phyloP scores from a whole-genome alignment of 768 basidiomycete species.

The Pulveroboletus sp. region DNA sequence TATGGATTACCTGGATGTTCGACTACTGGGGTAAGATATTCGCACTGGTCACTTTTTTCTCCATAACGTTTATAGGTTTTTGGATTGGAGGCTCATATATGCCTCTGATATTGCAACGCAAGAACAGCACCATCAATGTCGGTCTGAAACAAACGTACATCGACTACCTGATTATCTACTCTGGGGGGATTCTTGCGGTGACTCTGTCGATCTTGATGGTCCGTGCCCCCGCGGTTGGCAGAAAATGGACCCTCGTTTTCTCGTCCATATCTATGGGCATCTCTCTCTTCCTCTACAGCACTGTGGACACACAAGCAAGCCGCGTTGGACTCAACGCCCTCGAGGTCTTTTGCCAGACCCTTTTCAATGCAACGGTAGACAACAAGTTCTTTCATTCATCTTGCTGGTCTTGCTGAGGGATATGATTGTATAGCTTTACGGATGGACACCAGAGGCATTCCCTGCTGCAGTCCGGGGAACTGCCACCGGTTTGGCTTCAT shows the following conservation, averaged over 20 bases:
- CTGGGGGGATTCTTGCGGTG: constrained; percentile 4
- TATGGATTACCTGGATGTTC: constrained; percentile 17
- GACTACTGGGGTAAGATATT: constrained; percentile 7
- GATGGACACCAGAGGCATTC: constrained; percentile 19
- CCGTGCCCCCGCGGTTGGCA: constrained; percentile 10
- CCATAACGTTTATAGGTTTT: background rate
- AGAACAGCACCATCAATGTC: constrained; percentile 9
- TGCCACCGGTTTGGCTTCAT: constrained; percentile 5
- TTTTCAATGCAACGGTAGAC: constrained; percentile 11
- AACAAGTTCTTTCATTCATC: background rate
- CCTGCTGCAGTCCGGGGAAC: constrained; percentile 13
- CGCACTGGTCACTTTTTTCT: background rate
- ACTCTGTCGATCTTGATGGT: constrained; percentile 9
- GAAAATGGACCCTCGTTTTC: constrained; percentile 16
- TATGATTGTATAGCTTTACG: constrained; percentile 3
- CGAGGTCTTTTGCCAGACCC: constrained; percentile 7
- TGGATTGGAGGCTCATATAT: background rate
- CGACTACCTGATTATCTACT: constrained; percentile 11
- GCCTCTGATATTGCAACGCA: constrained; percentile 12
- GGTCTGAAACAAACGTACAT: constrained; percentile 5
- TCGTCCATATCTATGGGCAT: constrained; percentile 8
- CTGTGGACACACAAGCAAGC: constrained; percentile 11
- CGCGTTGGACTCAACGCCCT: constrained; percentile 9
- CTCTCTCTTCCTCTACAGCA: constrained; percentile 6
- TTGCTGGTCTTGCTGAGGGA: background rate